A percentile compares a stretch with the other conserved stretches of the same genome.
These are phyloP conservation scores for Claviceps cyperi DNA, from an alignment of 2,329 filamentous ascomycete species.

Conservation along the genomic window DNA sequence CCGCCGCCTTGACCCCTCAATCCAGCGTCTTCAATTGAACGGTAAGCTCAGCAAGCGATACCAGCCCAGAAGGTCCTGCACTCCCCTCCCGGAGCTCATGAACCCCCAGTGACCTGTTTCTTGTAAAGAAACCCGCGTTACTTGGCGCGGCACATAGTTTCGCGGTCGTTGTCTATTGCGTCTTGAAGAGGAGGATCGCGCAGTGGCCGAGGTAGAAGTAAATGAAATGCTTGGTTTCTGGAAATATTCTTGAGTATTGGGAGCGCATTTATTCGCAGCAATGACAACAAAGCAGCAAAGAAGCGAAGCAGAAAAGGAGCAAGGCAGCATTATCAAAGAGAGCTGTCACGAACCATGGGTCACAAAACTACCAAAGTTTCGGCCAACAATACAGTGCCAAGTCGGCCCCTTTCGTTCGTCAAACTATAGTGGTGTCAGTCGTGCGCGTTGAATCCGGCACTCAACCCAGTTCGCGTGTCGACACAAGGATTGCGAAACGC, in stretches of 20 bases:
- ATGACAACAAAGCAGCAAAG: too few relatives aligned
- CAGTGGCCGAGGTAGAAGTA: constrained; percentile 99
- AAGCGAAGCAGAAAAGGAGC: too few relatives aligned
- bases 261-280: too few relatives aligned
- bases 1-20: too few relatives aligned
- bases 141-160: background rate
- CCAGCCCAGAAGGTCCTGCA: background rate
- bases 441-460: background rate
- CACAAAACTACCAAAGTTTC: constrained; percentile 98
- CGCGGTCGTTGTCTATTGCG: constrained; percentile 46
- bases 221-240: constrained; percentile 99
- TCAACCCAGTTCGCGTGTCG: background rate
- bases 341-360: constrained; percentile 61
- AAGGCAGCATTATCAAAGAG: too few relatives aligned
- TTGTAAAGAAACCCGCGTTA: background rate
- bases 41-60: background rate
- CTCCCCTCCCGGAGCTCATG: background rate
- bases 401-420: constrained; percentile 94
- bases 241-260: background rate
- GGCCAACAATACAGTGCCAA: constrained; percentile 97
- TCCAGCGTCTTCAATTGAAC: too few relatives aligned
- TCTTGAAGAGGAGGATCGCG: constrained; percentile 97
- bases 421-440: constrained; percentile 44
- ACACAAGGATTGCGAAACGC: background rate
- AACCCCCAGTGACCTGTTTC: too few relatives aligned